phyloP scores from a whole-genome alignment of 2,329 filamentous ascomycete species.

The Arthrobotrys sphaeroides region DNA sequence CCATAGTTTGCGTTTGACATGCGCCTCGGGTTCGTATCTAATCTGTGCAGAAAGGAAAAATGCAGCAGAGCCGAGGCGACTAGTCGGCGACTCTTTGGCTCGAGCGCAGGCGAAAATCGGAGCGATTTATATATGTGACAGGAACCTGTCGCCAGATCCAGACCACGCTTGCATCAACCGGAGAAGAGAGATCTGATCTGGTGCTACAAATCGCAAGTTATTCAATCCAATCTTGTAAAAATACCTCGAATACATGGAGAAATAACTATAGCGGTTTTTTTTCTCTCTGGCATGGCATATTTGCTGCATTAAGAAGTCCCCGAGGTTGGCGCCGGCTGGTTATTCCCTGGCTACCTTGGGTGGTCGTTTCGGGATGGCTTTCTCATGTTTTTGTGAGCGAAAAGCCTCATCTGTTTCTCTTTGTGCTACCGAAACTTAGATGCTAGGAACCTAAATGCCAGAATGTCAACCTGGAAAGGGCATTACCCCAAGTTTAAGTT shows the following conservation, averaged over 20 bases:
- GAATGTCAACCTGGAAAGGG: slow-evolving; percentile 37
- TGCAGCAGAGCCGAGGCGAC: slow-evolving; percentile 33
- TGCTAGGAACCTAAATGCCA: slow-evolving; percentile 22
- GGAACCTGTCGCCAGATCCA: slow-evolving; percentile 47
- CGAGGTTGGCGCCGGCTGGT: slow-evolving; percentile 8
- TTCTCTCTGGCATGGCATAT: slow-evolving; percentile 13
- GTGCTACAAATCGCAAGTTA: slow-evolving; percentile 6
- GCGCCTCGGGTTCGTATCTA: slow-evolving; percentile 42
- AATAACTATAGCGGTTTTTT: background rate
- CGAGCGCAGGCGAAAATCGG: slow-evolving; percentile 45
- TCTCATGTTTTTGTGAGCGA: slow-evolving; percentile 3
- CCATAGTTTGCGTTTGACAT: slow-evolving; percentile 16
- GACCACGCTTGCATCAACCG: slow-evolving; percentile 30
- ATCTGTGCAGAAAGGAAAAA: slow-evolving; percentile 11
- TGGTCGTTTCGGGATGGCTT: background rate
- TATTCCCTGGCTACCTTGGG: slow-evolving; percentile 10
- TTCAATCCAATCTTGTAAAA: slow-evolving; percentile 40
- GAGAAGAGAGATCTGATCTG: slow-evolving; percentile 28
- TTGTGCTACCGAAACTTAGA: slow-evolving; percentile 35
- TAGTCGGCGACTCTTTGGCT: slow-evolving; percentile 47
- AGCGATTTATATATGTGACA: slow-evolving; percentile 28
- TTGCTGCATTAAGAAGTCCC: slow-evolving; percentile 41
- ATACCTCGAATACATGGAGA: slow-evolving; percentile 21
- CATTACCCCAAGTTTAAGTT: slow-evolving; percentile 30
- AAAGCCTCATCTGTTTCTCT: slow-evolving; percentile 37